phyloP scores from a whole-genome alignment of 2,329 filamentous ascomycete species.

The Hypoxylon sp. region DNA sequence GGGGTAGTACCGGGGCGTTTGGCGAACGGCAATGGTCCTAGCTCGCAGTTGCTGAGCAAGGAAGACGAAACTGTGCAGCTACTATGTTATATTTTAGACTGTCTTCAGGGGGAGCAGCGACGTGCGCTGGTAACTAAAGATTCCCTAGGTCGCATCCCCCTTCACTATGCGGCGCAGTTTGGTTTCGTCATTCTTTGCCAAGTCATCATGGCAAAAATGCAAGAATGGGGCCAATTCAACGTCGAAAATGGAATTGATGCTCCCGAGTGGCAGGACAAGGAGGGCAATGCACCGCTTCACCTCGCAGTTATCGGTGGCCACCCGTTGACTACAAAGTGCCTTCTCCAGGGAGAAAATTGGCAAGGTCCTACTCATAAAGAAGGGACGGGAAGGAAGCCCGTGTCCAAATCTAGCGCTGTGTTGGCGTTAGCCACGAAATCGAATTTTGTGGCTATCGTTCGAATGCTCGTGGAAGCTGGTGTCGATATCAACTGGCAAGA shows the following conservation, averaged over 20 bases:
- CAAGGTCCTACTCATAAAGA: conserved; percentile 74
- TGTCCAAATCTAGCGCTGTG: conserved; percentile 88
- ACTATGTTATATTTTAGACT: conserved; percentile 73
- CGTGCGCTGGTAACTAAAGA: conserved; percentile 78
- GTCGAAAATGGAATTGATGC: conserved; percentile 89
- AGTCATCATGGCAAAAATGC: conserved; percentile 88
- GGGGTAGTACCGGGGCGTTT: conserved; percentile 72
- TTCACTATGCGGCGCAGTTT: conserved; percentile 96
- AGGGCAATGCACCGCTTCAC: conserved; percentile 92
- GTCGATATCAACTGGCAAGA: conserved; percentile 96
- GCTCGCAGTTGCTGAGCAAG: conserved; percentile 74
- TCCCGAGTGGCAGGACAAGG: conserved; percentile 89
- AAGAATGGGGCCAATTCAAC: conserved; percentile 89
- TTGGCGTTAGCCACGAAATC: conserved; percentile 89
- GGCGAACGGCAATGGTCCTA: conserved; percentile 71
- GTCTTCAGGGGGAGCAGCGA: conserved; percentile 77
- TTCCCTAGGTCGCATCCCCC: conserved; percentile 83
- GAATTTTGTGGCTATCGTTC: conserved; percentile 87
- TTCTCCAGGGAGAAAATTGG: conserved; percentile 87
- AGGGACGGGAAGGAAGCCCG: conserved; percentile 72
- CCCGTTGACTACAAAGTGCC: conserved; percentile 83
- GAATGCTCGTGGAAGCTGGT: conserved; percentile 88
- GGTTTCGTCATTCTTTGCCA: conserved; percentile 93
- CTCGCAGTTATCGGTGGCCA: conserved; percentile 94
- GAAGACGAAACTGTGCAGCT: conserved; percentile 84